Evolutionary conservation across 2,329 filamentous ascomycete species (phyloP), one percentile per base, ranked within the genome.

Genomic region (Rhynchosporium secalis): DNA sequence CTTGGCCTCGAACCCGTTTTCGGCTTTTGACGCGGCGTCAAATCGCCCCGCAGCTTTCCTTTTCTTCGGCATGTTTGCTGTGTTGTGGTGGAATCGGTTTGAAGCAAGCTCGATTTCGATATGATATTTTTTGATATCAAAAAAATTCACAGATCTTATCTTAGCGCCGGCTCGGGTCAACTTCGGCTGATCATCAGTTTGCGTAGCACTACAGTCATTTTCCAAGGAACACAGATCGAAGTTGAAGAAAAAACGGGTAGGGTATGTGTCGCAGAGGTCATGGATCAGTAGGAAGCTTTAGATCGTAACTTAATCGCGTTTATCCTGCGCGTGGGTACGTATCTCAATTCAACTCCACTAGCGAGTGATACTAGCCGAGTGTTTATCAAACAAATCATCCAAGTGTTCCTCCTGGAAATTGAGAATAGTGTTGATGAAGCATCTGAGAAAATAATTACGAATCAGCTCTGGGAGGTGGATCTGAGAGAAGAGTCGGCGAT

Each of bases 21-120:
- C 28, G 7, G 38, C 55, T 10, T 62, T 61, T 36, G 33, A 36
- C 1, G 51, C 56, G 1, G 26, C 56, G 13, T 46, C 60, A 26
- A 48, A 33, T 7, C 62, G 60, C 13, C 47, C 48, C 1, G 68
- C 64, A 6, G 62, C 63, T 45, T 72, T 72, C 36, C 70, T 65
- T 61, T 71, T 71, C 33, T 70, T 72, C 12, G 61, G 65, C 70
- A 71, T 71, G 46, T 26, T 61, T 47, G 48, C 47, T 46, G 12
- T 58, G 13, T 58, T n/a, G 28, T 47, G 38, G 7, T 28, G 41
- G 41, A 33, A 36, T 43, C 55, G 36, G 29, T 15, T n/a, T 51
- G 41, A 29, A 54, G 52, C 55, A 13, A 47, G 20, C 20, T 4
- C 9, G 29, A 9, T 52, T 20, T 26, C 26, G 31, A 46, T 60